These are phyloP conservation scores for Capsicum chinense DNA, from an alignment of 257 asterid genomes.

Conservation along the genomic window DNA sequence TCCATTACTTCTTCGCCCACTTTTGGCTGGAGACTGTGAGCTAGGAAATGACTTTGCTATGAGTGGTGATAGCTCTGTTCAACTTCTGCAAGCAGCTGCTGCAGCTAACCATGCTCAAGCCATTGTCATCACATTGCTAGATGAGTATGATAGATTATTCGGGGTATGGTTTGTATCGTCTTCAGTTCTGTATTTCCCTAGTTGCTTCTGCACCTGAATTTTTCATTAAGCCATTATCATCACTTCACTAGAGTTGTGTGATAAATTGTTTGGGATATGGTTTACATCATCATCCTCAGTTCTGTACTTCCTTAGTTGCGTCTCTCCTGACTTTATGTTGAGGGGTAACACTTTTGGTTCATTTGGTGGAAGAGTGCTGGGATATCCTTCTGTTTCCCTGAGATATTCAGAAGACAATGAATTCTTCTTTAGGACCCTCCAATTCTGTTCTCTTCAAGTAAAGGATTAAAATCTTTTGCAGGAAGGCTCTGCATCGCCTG, in stretches of 20 bases:
- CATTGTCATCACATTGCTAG: slow-evolving; percentile 86
- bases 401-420: slow-evolving; percentile 4
- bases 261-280: slow-evolving; percentile 81
- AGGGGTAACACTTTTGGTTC: slow-evolving; percentile 15
- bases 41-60: slow-evolving; percentile 67
- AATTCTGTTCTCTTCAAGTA: slow-evolving; percentile 4
- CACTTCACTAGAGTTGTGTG: slow-evolving; percentile 85
- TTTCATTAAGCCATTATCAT: slow-evolving; percentile 68
- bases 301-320: slow-evolving; percentile 28
- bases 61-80: slow-evolving; percentile 88
- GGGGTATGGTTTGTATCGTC: slow-evolving; percentile 69
- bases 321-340: slow-evolving; percentile 9
- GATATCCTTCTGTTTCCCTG: neutral
- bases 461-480: slow-evolving; percentile 37
- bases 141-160: slow-evolving; percentile 80
- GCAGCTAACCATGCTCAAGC: slow-evolving; percentile 99
- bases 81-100: slow-evolving; percentile 98
- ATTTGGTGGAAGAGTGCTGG: slow-evolving; percentile 12
- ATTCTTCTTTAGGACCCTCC: slow-evolving; percentile 10
- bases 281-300: slow-evolving; percentile 17
- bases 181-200: slow-evolving; percentile 24
- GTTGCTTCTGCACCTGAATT: slow-evolving; percentile 30
- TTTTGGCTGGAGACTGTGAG: slow-evolving; percentile 96
- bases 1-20: slow-evolving; percentile 97
- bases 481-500: slow-evolving; percentile 79